These are phyloP conservation scores for Vachellia pachyceras DNA, from an alignment of 306 rosid genomes.

Conservation along the genomic window DNA sequence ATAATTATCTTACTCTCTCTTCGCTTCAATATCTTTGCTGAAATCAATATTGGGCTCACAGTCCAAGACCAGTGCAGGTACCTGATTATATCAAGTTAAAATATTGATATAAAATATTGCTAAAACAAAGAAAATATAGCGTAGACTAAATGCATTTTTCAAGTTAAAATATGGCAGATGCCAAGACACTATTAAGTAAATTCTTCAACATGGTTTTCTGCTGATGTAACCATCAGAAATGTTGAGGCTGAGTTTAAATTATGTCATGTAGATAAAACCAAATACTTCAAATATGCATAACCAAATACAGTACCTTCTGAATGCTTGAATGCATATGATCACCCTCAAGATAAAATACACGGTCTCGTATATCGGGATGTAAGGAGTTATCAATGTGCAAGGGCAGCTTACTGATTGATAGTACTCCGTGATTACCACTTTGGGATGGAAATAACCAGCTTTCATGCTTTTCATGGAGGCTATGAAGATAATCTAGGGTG, in stretches of 20 bases:
- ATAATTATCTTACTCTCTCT: constrained; percentile 75
- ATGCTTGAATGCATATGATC: constrained; percentile 97
- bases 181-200: too few relatives aligned
- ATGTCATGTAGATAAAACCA: too few relatives aligned
- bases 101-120: too few relatives aligned
- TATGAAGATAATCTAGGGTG: constrained; percentile 75
- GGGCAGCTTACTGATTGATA: constrained; percentile 74
- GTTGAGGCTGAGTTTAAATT: too few relatives aligned
- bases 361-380: constrained; percentile 86
- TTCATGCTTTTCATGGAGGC: constrained; percentile 93
- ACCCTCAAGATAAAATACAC: constrained; percentile 94
- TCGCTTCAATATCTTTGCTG: constrained; percentile 92
- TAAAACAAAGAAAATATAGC: too few relatives aligned
- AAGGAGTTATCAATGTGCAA: constrained; percentile 71
- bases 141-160: too few relatives aligned
- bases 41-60: constrained; percentile 99
- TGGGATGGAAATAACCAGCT: constrained; percentile 92
- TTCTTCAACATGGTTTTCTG: too few relatives aligned
- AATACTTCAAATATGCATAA: constrained; percentile 20
- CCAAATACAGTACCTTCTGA: constrained; percentile 71
- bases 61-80: constrained; percentile 97
- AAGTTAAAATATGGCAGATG: too few relatives aligned
- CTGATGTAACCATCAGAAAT: too few relatives aligned
- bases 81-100: constrained; percentile 63
- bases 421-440: constrained; percentile 80